Evolutionary conservation across 129 eudicot genomes (phyloP), one percentile per base, ranked within the genome.

Genomic region (Flaveria robusta): DNA sequence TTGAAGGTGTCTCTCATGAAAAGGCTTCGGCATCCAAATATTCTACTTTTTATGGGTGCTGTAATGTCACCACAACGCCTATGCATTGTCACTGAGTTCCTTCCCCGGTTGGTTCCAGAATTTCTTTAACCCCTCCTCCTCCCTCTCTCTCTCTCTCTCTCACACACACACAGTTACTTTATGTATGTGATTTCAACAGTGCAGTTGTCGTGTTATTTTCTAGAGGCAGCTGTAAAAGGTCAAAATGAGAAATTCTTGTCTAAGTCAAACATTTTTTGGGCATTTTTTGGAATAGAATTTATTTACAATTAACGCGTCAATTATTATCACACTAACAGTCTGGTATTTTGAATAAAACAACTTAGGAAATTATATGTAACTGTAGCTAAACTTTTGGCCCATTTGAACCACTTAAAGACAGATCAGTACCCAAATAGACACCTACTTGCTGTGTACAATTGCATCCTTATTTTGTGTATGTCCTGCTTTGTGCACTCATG

Each of bases 11-110:
- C 94, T 59, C 94, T 95, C 62, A 94, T 94, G 99, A 94, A 91
- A 84, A 86, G 93, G 73, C 93, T 94, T 43, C 86, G 99, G 80
- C 97, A 95, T 87, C 99, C 99, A 41, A 91, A 88, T 82, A 87
- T 95, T 82, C 86, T 95, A 56, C 91, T 95, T 49, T 95, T 95
- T 79, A 95, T 95, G 99, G 99, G 99, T 72, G 97, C 97, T 29
- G 97, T 91, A 67, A 89, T 90, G 56, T 86, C 99, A 68, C 96
- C 99, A 75, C 85, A 95, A 85, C 94, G 92, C 62, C 87, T 95
- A 75, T 91, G 99, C 79, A 95, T 95, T 65, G 96, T 95, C 55
- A 95, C 99, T 22, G 99, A 95, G 87, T 89, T 95, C 90, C 96
- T 95, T 85, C 96, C 97, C 19, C 91, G 99, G 99, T 91, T 77